Evolutionary conservation across 1,284 basidiomycete species (phyloP).

Genomic region (Ustilago sp.): DNA sequence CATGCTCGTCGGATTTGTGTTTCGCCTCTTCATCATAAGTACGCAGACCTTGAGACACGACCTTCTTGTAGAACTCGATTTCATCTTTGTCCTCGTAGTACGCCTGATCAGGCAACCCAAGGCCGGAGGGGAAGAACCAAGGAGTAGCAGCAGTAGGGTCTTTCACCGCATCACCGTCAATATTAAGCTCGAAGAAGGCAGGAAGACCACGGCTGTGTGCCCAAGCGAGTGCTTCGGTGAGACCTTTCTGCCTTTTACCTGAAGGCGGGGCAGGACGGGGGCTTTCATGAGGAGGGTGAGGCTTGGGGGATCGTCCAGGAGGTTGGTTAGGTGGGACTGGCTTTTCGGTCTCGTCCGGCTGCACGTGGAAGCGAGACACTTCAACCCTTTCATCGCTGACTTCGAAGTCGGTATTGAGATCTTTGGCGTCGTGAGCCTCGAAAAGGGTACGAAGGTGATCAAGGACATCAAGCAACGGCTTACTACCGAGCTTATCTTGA

Average conservation of each 20-base stretch:
- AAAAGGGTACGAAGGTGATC: conserved; percentile 68
- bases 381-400: conserved; percentile 73
- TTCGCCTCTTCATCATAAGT: conserved; percentile 73
- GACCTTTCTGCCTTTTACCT: conserved; percentile 72
- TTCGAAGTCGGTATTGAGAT: conserved; percentile 70
- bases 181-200: conserved; percentile 80
- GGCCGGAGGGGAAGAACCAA: conserved; percentile 84
- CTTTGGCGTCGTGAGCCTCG: conserved; percentile 15
- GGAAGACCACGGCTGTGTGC: conserved; percentile 79
- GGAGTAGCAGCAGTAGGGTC: conserved; percentile 88
- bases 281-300: conserved; percentile 51
- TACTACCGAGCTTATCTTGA: conserved; percentile 71
- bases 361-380: conserved; percentile 75
- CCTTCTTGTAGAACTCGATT: conserved; percentile 78
- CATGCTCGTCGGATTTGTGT: conserved; percentile 74
- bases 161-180: conserved; percentile 89
- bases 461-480: conserved; percentile 71
- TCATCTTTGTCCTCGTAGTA: conserved; percentile 87
- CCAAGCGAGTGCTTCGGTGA: conserved; percentile 84
- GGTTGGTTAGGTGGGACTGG: conserved; percentile 56
- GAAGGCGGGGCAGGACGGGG: conserved; percentile 52
- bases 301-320: conserved; percentile 53
- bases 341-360: conserved; percentile 71
- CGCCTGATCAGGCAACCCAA: conserved; percentile 92
- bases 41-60: conserved; percentile 78